Evolutionary conservation across 495 filamentous ascomycete species (phyloP), one percentile per base, ranked within the genome.

Genomic region (Talaromyces borbonicus): DNA sequence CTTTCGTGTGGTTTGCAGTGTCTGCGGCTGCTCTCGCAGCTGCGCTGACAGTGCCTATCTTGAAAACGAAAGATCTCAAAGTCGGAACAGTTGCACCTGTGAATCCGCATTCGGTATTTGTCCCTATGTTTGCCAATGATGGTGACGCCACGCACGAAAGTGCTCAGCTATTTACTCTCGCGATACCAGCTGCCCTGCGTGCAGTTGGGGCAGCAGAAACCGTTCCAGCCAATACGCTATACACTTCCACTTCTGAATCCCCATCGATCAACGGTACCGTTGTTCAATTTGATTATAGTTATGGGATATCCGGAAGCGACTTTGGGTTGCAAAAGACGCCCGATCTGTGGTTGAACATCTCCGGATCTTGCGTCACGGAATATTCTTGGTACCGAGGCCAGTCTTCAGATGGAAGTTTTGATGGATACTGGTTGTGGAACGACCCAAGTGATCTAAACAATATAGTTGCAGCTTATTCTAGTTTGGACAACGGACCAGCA

Each of bases 131-230:
- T 12, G 4, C 19, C 18, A 15, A 45, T 20, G 11, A 5, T 9
- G 12, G 19, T 29, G 2, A 16, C 24, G 6, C 23, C 15, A 19
- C 25, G 9, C 20, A 14, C 16, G 3, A 12, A 24, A 26, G 31
- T 47, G 15, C 33, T 49, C 20, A 25, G 50, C n/a, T 59, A 53
- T 22, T 36, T 52, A 12, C 8, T 30, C 31, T 58, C 16, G 51
- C 54, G n/a, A 52, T 48, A 3, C 59, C 61, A 1, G 39, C 46
- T 16, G 53, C 55, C 11, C 49, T 64, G 46, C 58, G 61, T 25
- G 59, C 61, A 83, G 80, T 90, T 35, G 81, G 83, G 3, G 81
- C 78, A 18, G 66, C 86, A 20, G 83, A 87, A 54, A 75, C 85
- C 27, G 9, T 87, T 84, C 58, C 63, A 87, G 8, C 67, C 85